Percentiles rank a stretch among this genome's conserved stretches.
Evolutionary conservation across 2,329 filamentous ascomycete species (phyloP).

Genomic region (Dothideomycetidae sp.): DNA sequence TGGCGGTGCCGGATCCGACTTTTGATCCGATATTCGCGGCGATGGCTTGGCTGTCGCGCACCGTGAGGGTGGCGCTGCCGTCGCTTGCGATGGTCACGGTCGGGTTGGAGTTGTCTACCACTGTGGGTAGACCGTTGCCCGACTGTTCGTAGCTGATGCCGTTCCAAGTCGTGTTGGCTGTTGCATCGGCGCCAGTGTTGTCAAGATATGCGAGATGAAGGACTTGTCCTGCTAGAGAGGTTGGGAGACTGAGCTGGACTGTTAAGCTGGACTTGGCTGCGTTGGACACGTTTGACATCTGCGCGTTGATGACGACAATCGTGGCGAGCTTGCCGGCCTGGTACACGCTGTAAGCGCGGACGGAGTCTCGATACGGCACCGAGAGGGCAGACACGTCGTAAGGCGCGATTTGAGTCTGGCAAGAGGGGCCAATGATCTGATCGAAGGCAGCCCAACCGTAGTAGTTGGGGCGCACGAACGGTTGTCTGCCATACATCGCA

Average conservation of each 20-base stretch:
- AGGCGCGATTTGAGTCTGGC: constrained; percentile 30
- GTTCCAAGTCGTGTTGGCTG: constrained; percentile 32
- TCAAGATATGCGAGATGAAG: constrained; percentile 36
- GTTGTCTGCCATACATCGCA: constrained; percentile 17
- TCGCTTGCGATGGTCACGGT: constrained; percentile 22
- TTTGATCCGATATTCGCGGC: constrained; percentile 32
- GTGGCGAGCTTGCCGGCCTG: constrained; percentile 29
- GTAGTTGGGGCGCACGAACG: constrained; percentile 35
- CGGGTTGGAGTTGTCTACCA: constrained; percentile 21
- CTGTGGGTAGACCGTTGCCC: constrained; percentile 26
- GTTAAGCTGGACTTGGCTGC: constrained; percentile 27
- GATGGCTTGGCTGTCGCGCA: constrained; percentile 34
- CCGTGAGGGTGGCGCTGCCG: constrained; percentile 23
- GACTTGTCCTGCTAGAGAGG: constrained; percentile 25
- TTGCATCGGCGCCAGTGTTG: constrained; percentile 31
- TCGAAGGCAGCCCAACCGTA: constrained; percentile 39
- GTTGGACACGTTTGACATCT: constrained; percentile 28
- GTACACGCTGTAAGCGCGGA: constrained; percentile 34
- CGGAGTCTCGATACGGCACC: constrained; percentile 26
- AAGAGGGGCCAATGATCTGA: constrained; percentile 34
- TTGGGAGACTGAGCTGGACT: constrained; percentile 29
- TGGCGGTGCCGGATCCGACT: constrained; percentile 17
- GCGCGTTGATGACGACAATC: constrained; percentile 34
- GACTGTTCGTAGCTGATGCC: constrained; percentile 32
- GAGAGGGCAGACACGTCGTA: constrained; percentile 22